phyloP scores from a whole-genome alignment of 2,329 filamentous ascomycete species.

The Pyrenophora graminea region DNA sequence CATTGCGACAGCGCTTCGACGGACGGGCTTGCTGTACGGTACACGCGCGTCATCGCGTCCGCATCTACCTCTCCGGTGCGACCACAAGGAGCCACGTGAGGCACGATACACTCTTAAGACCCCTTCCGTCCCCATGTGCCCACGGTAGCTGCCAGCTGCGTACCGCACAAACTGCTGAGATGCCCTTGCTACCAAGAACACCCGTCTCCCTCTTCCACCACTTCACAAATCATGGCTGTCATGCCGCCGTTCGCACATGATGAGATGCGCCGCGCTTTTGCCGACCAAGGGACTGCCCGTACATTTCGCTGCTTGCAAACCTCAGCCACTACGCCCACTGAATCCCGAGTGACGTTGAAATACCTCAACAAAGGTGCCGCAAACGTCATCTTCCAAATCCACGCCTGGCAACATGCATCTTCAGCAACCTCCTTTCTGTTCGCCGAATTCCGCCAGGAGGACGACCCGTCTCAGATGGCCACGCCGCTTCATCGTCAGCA shows the following conservation, averaged over 20 bases:
- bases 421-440: slow-evolving; percentile 19
- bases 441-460: slow-evolving; percentile 14
- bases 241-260: slow-evolving; percentile 9
- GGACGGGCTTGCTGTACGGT: background rate
- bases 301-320: slow-evolving; percentile 23
- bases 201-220: background rate
- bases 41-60: slow-evolving; percentile 1
- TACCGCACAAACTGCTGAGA: slow-evolving; percentile 7
- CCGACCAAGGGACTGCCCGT: slow-evolving; percentile 5
- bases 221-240: slow-evolving; percentile 5
- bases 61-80: background rate
- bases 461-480: slow-evolving; percentile 1
- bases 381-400: slow-evolving; percentile 40
- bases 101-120: background rate
- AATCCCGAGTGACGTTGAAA: slow-evolving; percentile 19
- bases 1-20: too few relatives aligned
- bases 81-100: slow-evolving; percentile 1
- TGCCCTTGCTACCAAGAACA: slow-evolving; percentile 7
- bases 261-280: slow-evolving; percentile 13
- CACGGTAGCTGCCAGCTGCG: slow-evolving; percentile 11
- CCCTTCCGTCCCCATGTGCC: slow-evolving; percentile 1
- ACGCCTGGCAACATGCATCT: slow-evolving; percentile 5
- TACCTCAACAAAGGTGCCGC: slow-evolving; percentile 43
- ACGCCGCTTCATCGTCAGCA: slow-evolving; percentile 11
- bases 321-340: slow-evolving; percentile 2